phyloP scores from a whole-genome alignment of 2,329 filamentous ascomycete genomes.

The Tolypocladium cylindrosporum region DNA sequence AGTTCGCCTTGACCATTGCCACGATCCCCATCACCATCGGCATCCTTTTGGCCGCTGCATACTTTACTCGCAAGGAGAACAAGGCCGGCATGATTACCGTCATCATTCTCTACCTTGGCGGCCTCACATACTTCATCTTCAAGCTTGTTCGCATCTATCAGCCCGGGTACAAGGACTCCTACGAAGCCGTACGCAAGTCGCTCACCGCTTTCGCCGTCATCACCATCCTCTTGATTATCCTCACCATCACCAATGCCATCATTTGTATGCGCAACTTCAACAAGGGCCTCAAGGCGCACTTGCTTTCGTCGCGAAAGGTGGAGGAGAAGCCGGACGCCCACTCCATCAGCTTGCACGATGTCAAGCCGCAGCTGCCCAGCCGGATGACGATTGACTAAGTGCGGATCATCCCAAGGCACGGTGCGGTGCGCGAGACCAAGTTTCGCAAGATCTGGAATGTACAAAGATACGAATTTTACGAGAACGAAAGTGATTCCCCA shows the following conservation, averaged over 20 bases:
- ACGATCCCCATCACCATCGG: conserved; percentile 86
- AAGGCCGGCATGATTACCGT: conserved; percentile 65
- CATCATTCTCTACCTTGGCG: conserved; percentile 81
- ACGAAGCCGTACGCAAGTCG: conserved; percentile 70
- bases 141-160: conserved; percentile 96
- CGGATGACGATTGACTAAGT: conserved; percentile 53
- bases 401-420: background rate
- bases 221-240: conserved; percentile 77
- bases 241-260: conserved; percentile 80
- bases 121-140: conserved; percentile 92
- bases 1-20: conserved; percentile 78
- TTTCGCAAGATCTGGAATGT: conserved; percentile 7
- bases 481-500: conserved; percentile 5
- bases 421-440: background rate
- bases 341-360: conserved; percentile 46
- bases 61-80: conserved; percentile 76
- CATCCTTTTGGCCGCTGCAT: conserved; percentile 77
- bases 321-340: conserved; percentile 47
- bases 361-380: conserved; percentile 43
- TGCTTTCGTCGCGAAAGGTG: conserved; percentile 44
- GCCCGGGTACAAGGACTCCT: conserved; percentile 45
- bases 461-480: conserved; percentile 26
- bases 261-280: conserved; percentile 87
- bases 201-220: conserved; percentile 91
- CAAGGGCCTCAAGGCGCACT: conserved; percentile 78